A percentile compares a stretch with the other conserved stretches of the same genome.
phyloP scores from a whole-genome alignment of 768 basidiomycete species.

The Trametes maxima region DNA sequence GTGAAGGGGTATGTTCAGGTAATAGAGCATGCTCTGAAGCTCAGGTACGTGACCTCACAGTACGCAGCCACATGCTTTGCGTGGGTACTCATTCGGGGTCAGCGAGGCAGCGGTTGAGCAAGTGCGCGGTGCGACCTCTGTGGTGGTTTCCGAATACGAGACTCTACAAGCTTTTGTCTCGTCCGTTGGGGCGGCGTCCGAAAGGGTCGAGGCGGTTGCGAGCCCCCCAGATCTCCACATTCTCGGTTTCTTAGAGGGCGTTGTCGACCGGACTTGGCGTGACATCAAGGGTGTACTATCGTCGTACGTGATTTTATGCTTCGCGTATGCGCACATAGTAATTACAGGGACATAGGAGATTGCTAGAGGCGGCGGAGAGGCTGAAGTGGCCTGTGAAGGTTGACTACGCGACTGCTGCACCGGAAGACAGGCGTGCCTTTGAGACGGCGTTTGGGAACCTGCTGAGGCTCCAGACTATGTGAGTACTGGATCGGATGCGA shows the following conservation, averaged over 20 bases:
- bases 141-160: slow-evolving; percentile 54
- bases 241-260: slow-evolving; percentile 57
- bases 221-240: slow-evolving; percentile 59
- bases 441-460: slow-evolving; percentile 79
- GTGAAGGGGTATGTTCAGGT: slow-evolving; percentile 78
- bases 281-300: slow-evolving; percentile 70
- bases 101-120: slow-evolving; percentile 65
- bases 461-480: slow-evolving; percentile 79
- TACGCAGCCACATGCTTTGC: neutral
- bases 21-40: slow-evolving; percentile 65
- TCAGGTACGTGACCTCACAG: slow-evolving; percentile 55
- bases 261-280: slow-evolving; percentile 75
- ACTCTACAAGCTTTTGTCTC: slow-evolving; percentile 62
- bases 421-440: slow-evolving; percentile 62
- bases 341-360: slow-evolving; percentile 46
- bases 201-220: slow-evolving; percentile 46
- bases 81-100: neutral
- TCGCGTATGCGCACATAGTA: slow-evolving; percentile 1
- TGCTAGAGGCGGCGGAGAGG: slow-evolving; percentile 67
- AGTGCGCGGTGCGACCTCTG: slow-evolving; percentile 42
- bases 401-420: slow-evolving; percentile 55
- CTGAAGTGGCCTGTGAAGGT: slow-evolving; percentile 86
- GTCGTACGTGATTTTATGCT: slow-evolving; percentile 46
- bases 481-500: slow-evolving; percentile 32
- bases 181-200: slow-evolving; percentile 48